Evolutionary conservation across 371 early-diverging fungal species (phyloP).

Genomic region (Dinochytrium kinnereticum): DNA sequence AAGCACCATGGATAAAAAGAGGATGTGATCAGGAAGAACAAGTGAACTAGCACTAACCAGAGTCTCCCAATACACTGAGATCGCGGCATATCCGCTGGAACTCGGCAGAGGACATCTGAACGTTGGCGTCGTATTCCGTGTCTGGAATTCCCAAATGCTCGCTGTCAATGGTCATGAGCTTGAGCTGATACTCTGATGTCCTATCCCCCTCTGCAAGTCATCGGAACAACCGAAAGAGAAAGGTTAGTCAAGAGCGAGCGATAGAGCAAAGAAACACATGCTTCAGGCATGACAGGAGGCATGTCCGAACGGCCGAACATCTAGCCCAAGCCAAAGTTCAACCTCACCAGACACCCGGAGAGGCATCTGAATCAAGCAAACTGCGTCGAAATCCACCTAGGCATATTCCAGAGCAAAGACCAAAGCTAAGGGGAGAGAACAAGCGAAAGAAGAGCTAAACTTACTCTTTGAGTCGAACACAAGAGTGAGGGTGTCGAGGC

Average conservation of each 20-base stretch:
- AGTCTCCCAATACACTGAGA: conserved; percentile 83
- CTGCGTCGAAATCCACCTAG: too few relatives aligned
- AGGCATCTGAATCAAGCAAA: too few relatives aligned
- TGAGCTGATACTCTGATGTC: conserved; percentile 91
- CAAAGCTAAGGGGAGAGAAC: background rate
- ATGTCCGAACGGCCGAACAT: too few relatives aligned
- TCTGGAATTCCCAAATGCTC: conserved; percentile 97
- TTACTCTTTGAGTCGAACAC: conserved; percentile 77
- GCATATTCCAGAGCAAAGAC: too few relatives aligned
- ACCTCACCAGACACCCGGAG: too few relatives aligned
- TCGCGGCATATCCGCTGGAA: conserved; percentile 94
- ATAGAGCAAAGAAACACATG: conserved; percentile 4
- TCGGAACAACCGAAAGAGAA: too few relatives aligned
- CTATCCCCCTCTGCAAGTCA: conserved; percentile 82
- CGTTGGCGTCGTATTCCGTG: conserved; percentile 87
- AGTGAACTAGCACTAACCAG: conserved; percentile 56
- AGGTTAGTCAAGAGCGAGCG: background rate
- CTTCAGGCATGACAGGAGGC: too few relatives aligned
- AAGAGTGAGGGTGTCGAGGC: conserved; percentile 80
- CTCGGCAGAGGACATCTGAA: conserved; percentile 87
- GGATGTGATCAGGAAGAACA: too few relatives aligned
- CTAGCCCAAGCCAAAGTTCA: too few relatives aligned
- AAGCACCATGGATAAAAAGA: too few relatives aligned
- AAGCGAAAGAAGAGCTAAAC: conserved; percentile 18
- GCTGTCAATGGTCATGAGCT: conserved; percentile 96